Evolutionary conservation across 2,329 filamentous ascomycete species (phyloP).

Genomic region (Colletotrichum higginsianum): DNA sequence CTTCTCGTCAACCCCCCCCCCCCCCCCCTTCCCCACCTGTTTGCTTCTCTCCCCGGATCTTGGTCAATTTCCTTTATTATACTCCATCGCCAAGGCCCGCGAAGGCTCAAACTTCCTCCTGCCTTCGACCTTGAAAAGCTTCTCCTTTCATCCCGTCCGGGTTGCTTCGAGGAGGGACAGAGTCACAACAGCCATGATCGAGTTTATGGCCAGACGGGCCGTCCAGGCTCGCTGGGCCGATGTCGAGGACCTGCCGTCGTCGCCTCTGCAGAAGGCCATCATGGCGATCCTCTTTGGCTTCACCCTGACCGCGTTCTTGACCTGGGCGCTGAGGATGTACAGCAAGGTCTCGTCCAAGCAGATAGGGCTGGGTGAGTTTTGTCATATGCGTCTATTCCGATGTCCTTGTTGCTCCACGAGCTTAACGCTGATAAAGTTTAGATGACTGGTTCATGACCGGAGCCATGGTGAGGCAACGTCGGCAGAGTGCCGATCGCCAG

Average conservation of each 20-base stretch:
- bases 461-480: constrained; percentile 18
- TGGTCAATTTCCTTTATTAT: background rate
- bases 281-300: constrained; percentile 52
- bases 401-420: background rate
- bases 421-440: background rate
- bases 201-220: constrained; percentile 9
- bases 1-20: too few species aligned
- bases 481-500: constrained; percentile 14
- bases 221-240: constrained; percentile 39
- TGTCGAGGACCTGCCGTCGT: constrained; percentile 50
- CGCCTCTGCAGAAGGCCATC: constrained; percentile 49
- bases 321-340: constrained; percentile 47
- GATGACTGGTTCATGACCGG: constrained; percentile 35
- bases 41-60: background rate
- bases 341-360: constrained; percentile 23
- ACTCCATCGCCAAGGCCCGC: constrained; percentile 8
- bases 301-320: constrained; percentile 46
- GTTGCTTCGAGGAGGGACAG: background rate
- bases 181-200: background rate
- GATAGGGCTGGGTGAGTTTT: constrained; percentile 20
- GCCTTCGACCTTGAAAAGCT: background rate
- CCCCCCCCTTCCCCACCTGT: too few species aligned
- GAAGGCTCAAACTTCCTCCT: background rate
- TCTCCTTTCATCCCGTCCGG: too few species aligned
- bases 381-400: background rate